Evolutionary conservation across 495 filamentous ascomycete species (phyloP).

Genomic region (Pyronema domesticum): DNA sequence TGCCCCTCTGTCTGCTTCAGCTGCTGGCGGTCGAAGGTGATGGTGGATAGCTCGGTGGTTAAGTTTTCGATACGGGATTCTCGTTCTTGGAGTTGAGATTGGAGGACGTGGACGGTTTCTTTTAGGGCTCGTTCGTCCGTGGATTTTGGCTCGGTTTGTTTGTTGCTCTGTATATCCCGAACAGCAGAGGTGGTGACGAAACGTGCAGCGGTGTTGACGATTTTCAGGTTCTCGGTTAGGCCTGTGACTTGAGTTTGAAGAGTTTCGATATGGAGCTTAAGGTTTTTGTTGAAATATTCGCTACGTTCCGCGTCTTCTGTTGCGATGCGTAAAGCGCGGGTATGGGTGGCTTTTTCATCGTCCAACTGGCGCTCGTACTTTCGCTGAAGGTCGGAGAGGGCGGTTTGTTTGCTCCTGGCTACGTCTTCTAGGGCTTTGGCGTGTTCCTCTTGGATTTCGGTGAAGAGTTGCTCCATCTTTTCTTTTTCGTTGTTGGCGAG

Average conservation of each 20-base stretch:
- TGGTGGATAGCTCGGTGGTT: conserved; percentile 45
- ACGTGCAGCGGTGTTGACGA: conserved; percentile 75
- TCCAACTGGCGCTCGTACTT: conserved; percentile 55
- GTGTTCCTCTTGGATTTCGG: not conserved
- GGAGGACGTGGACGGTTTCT: conserved; percentile 87
- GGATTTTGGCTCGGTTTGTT: conserved; percentile 31
- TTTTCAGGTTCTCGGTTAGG: conserved; percentile 29
- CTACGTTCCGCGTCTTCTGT: conserved; percentile 53
- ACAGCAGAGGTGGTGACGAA: conserved; percentile 68
- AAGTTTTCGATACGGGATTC: conserved; percentile 76
- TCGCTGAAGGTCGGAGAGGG: conserved; percentile 29
- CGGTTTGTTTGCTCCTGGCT: conserved; percentile 32
- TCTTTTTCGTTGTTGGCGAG: conserved; percentile 58
- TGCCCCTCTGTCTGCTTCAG: conserved; percentile 66
- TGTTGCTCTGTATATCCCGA: conserved; percentile 27
- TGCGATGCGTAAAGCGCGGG: conserved; percentile 50
- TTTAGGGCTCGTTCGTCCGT: conserved; percentile 83
- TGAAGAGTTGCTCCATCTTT: conserved; percentile 28
- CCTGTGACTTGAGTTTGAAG: conserved; percentile 60
- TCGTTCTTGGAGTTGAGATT: conserved; percentile 89
- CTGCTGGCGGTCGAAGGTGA: conserved; percentile 53
- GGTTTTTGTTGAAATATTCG: conserved; percentile 50
- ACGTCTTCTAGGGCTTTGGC: conserved; percentile 66
- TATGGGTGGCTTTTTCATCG: conserved; percentile 29
- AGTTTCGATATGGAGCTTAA: conserved; percentile 61